Percentiles rank a stretch among this genome's conserved stretches.
phyloP scores from a whole-genome alignment of 805 yeast genomes.

The Metschnikowia noctiluminum region DNA sequence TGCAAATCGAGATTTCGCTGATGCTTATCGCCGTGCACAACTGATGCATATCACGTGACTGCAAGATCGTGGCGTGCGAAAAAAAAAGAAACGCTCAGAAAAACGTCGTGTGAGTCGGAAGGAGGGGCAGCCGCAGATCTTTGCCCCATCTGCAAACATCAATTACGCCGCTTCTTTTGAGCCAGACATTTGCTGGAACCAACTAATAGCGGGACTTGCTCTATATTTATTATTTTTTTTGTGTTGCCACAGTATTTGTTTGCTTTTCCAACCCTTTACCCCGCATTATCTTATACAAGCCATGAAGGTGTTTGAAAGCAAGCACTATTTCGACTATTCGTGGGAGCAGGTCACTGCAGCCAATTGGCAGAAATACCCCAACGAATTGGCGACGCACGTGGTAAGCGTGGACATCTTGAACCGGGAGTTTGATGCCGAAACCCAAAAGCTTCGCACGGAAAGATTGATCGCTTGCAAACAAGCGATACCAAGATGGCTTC shows the following conservation, averaged over 20 bases:
- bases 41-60: too few species aligned
- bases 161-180: not conserved
- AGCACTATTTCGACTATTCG: slow-evolving; percentile 71
- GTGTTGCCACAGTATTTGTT: too few species aligned
- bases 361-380: slow-evolving; percentile 97
- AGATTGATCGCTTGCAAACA: slow-evolving; percentile 87
- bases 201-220: too few species aligned
- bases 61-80: too few species aligned
- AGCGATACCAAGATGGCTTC: slow-evolving; percentile 79
- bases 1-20: too few species aligned
- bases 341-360: slow-evolving; percentile 97
- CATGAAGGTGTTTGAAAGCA: slow-evolving; percentile 78
- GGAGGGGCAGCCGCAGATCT: slow-evolving; percentile 4
- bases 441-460: slow-evolving; percentile 65
- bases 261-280: not conserved
- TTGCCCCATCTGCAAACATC: not conserved
- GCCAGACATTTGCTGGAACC: slow-evolving; percentile 1
- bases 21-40: too few species aligned
- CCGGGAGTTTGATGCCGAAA: slow-evolving; percentile 58
- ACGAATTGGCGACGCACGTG: slow-evolving; percentile 87
- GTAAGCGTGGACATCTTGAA: slow-evolving; percentile 86
- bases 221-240: too few species aligned
- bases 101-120: too few species aligned
- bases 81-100: too few species aligned
- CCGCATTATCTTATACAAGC: not conserved